Percentiles rank a stretch among this genome's conserved stretches.
Evolutionary conservation across 116 monocot genomes (phyloP).

Genomic region (Trichopus zeylanicus): DNA sequence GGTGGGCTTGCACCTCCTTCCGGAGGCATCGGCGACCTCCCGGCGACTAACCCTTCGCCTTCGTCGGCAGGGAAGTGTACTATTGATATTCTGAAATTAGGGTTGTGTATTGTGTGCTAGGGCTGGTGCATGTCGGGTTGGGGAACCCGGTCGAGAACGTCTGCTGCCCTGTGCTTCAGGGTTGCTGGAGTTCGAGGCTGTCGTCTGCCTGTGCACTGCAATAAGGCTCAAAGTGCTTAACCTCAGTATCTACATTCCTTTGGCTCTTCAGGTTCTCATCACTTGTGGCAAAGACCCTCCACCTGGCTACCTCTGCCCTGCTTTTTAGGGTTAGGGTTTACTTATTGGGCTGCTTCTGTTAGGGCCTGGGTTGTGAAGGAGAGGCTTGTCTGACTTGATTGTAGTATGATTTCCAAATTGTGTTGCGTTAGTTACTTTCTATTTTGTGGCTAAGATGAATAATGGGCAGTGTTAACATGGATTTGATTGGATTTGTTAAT

Average conservation of each 20-base stretch:
- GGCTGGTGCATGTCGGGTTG: conserved; percentile 15
- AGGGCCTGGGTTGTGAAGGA: too few species aligned
- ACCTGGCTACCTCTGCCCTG: conserved; percentile 23
- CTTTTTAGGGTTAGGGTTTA: neutral
- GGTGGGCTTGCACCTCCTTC: neutral
- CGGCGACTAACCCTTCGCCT: neutral
- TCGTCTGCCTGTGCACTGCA: conserved; percentile 21
- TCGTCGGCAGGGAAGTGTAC: conserved; percentile 6
- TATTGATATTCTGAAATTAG: conserved; percentile 15
- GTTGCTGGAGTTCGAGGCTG: conserved; percentile 28
- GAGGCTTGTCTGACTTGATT: too few species aligned
- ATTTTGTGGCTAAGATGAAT: too few species aligned
- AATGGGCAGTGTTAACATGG: too few species aligned
- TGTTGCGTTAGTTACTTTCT: too few species aligned
- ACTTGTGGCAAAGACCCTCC: conserved; percentile 30
- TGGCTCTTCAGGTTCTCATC: conserved; percentile 25
- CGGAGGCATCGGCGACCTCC: neutral
- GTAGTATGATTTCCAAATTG: too few species aligned
- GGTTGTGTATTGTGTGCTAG: conserved; percentile 13
- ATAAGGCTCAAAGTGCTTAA: conserved; percentile 28
- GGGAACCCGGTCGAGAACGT: conserved; percentile 9
- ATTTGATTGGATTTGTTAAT: too few species aligned
- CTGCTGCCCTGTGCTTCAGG: conserved; percentile 19
- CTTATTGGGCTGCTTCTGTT: too few species aligned
- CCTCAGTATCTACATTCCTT: conserved; percentile 24